phyloP scores from a whole-genome alignment of 2,329 filamentous ascomycete genomes.

The Microdochium paspali region DNA sequence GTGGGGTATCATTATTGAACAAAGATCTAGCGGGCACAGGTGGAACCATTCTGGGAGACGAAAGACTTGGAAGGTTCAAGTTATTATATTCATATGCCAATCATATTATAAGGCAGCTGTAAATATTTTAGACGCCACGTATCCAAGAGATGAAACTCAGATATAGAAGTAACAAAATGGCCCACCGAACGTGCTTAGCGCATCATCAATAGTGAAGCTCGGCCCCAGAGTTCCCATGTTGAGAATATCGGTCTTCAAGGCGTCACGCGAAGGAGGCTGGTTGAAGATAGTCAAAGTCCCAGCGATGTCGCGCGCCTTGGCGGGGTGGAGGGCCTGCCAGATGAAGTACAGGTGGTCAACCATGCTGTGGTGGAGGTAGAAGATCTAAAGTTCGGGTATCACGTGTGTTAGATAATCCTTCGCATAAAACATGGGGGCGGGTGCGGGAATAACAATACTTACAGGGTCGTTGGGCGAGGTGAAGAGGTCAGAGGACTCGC shows the following conservation, averaged over 20 bases:
- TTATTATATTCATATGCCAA: too few relatives aligned
- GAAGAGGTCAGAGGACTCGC: conserved; percentile 12
- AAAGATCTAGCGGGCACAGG: too few relatives aligned
- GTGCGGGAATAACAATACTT: conserved; percentile 11
- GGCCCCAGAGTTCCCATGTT: conserved; percentile 9
- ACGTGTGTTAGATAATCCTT: too few relatives aligned
- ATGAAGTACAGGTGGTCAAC: conserved; percentile 3
- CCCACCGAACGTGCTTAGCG: conserved; percentile 9
- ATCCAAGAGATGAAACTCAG: neutral
- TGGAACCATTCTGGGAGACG: too few relatives aligned
- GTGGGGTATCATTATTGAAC: too few relatives aligned
- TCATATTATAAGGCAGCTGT: too few relatives aligned
- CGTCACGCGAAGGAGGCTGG: conserved; percentile 14
- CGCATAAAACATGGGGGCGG: conserved; percentile 17
- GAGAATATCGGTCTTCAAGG: conserved; percentile 11
- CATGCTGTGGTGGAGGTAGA: conserved; percentile 7
- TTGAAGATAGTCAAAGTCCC: conserved; percentile 16
- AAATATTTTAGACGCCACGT: too few relatives aligned
- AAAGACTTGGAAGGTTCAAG: too few relatives aligned
- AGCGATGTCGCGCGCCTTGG: conserved; percentile 8
- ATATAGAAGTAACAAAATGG: conserved; percentile 13
- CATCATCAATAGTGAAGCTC: conserved; percentile 5
- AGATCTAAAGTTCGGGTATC: conserved; percentile 4
- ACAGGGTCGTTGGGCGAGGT: conserved; percentile 13
- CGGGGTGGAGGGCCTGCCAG: conserved; percentile 9